Evolutionary conservation across 768 basidiomycete species (phyloP).

Genomic region (Mycena amicta): DNA sequence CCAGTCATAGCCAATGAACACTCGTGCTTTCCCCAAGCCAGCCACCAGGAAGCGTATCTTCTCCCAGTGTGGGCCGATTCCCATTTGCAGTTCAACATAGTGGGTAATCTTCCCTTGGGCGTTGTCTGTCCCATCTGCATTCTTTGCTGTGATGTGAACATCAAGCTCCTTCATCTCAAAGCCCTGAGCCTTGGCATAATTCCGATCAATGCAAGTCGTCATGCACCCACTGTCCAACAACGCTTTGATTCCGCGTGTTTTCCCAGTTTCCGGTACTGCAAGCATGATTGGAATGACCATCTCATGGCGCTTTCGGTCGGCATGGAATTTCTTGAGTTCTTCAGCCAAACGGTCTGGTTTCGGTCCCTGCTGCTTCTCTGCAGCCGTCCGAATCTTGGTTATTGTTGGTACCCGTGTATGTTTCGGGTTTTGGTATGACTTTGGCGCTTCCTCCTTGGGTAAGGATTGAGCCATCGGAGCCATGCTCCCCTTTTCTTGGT

Average conservation of each 20-base stretch:
- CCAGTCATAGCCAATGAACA: slow-evolving; percentile 28
- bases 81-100: slow-evolving; percentile 22
- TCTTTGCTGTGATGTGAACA: slow-evolving; percentile 2
- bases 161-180: background rate
- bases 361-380: too few relatives aligned
- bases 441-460: too few relatives aligned
- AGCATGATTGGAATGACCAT: background rate
- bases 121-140: slow-evolving; percentile 26
- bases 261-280: background rate
- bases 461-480: too few relatives aligned
- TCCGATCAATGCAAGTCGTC: background rate
- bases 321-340: background rate
- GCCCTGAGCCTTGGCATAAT: background rate
- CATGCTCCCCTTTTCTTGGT: too few relatives aligned
- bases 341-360: background rate
- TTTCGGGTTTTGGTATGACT: too few relatives aligned
- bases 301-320: background rate
- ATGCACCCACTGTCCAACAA: background rate
- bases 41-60: slow-evolving; percentile 23
- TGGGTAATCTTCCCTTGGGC: slow-evolving; percentile 20
- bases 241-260: background rate
- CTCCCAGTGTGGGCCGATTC: slow-evolving; percentile 24
- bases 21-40: slow-evolving; percentile 18
- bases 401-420: too few relatives aligned
- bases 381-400: too few relatives aligned